Base-by-base conservation (phyloP, 495 filamentous ascomycete genomes). In the Aspergillus nidulans region DNA sequence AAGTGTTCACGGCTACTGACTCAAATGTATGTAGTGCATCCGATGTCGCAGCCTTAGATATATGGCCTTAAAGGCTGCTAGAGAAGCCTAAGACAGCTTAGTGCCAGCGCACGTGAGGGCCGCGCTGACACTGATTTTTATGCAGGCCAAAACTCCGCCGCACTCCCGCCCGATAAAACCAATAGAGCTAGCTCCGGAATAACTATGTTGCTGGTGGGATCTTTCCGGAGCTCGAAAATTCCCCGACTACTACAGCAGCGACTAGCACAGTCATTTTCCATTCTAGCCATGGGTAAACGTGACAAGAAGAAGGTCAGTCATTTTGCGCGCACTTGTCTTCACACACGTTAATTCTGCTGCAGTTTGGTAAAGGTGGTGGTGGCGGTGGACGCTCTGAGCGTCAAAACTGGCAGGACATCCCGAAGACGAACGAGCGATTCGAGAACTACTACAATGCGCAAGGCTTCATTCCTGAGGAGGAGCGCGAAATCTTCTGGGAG, bases 381-480 rank as follows among this genome's bases (percentile, higher is more conserved):
- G 60, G 63, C 58, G 61, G 64, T 56, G 57, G 41, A 48, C 63
- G 66, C 44, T 61, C 57, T 24, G 51, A 59, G 56, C 66, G 69
- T 59, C 52, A 52, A 42, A 65, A 65, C 44, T 89, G 82, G 63
- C 67, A 77, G 18, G 84, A 86, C 23, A 74, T 90, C 19, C 60
- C 71, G 38, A 89, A 86, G 69, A 69, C 81, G 56, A 96, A 97
- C 68, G 84, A 85, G 55, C 82, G 83, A 50, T 84, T 91, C 46
- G 86, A 97, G 69, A 72, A 74, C 51, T 97, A 85, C 74, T 98
- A 98, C 75, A 87, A 95, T 68, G 68, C 75, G 50, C 78, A 89
- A 15, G 79, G 86, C 0, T 77, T 91, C 26, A 69, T 97, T 4
- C 74, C 82, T 10, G 87, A 90, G 30, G 80, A 83, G 16, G 92